phyloP scores from a whole-genome alignment of 2,329 filamentous ascomycete species.

The Aspergillus nomiae region DNA sequence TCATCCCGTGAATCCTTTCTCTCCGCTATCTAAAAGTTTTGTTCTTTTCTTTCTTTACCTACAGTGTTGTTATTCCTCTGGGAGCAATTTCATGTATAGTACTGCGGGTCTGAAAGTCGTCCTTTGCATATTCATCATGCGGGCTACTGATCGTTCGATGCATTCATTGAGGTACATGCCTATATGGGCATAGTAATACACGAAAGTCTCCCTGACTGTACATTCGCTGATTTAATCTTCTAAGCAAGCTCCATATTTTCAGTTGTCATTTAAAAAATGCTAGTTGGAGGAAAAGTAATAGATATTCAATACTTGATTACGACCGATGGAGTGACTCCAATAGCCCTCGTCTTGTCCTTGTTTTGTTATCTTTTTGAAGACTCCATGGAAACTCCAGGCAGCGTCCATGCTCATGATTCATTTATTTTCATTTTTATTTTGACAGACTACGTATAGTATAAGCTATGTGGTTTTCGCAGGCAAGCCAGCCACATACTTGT shows the following conservation, averaged over 20 bases:
- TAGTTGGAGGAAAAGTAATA: neutral
- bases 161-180: neutral
- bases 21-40: neutral
- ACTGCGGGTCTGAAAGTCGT: neutral
- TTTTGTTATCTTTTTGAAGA: neutral
- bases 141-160: neutral
- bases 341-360: neutral
- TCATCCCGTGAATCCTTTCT: neutral
- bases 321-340: neutral
- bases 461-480: neutral
- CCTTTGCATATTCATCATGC: neutral
- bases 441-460: neutral
- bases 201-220: neutral
- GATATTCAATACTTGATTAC: neutral
- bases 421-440: no score
- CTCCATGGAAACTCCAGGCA: neutral
- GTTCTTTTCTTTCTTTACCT: neutral
- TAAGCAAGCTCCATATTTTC: neutral
- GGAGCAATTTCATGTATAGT: neutral
- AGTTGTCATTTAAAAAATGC: neutral
- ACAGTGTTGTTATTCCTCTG: neutral
- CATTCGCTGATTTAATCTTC: neutral
- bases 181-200: neutral
- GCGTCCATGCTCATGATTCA: neutral
- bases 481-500: neutral